Base-by-base conservation (phyloP, 495 filamentous ascomycete genomes). In the Podospora pseudoanserina region DNA sequence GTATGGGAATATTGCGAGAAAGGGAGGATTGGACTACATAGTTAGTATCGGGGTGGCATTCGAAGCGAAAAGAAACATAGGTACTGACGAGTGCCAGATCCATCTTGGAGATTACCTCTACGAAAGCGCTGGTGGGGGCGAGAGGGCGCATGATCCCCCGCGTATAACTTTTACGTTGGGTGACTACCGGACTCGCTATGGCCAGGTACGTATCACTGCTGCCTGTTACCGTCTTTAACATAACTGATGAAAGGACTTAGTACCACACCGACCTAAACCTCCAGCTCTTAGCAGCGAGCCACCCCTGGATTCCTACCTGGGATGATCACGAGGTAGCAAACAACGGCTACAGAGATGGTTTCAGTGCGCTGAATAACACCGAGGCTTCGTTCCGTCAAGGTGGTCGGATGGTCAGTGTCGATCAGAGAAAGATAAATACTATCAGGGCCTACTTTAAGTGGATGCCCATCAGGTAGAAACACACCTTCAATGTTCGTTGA, bases 401-500 rank as follows among this genome's bases (percentile, higher is more conserved):
- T 61, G 87, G 87, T 2, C 66, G 67, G 3, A 85, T 86, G 20
- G 81, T 89, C 44, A 81, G 82, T 59, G 85, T 89, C 59, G 87
- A 89, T 62, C 86, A 89, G 74, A 81, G 87, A 63, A 89, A 88
- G 76, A 87, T 89, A 82, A 88, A 90, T 67, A 88, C 86, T 5
- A 86, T 89, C 9, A 78, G 88, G 20, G 87, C 88, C 1, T 89
- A 89, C 73, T 90, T 89, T 64, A 86, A 90, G 71, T 89, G 88
- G 87, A 87, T 80, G 78, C 76, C 76, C 75, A 80, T 49, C n/a
- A 60, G 27, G 28, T 63, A 23, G 13, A 20, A 20, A 20, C 20
- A 20, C 0, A 20, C 20, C 20, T 20, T 20, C 0, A 20, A 20
- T 20, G 20, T 20, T 20, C 20, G 20, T 20, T 20, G 20, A 20